Evolutionary conservation across 805 yeast species (phyloP).

Genomic region (Starmera quercuum): DNA sequence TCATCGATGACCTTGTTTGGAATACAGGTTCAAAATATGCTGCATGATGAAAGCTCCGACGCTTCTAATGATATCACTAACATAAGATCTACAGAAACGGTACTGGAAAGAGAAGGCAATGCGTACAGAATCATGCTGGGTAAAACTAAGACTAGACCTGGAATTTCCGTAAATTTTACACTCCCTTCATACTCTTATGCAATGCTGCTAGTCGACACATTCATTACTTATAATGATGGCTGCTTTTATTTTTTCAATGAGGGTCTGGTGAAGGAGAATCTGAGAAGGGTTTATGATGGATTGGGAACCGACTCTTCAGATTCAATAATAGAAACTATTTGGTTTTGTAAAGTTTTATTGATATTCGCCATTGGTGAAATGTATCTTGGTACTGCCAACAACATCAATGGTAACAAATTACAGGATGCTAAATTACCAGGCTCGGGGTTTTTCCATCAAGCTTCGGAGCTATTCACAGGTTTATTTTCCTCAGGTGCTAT

Average conservation of each 20-base stretch:
- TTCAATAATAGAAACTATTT: constrained; percentile 64
- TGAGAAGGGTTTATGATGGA: constrained; percentile 53
- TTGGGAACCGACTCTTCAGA: constrained; percentile 29
- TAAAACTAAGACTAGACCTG: constrained; percentile 60
- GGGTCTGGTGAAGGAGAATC: constrained; percentile 62
- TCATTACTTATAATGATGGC: constrained; percentile 74
- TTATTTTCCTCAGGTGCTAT: constrained; percentile 74
- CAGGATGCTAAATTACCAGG: constrained; percentile 57
- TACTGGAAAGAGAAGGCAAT: constrained; percentile 67
- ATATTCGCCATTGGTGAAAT: constrained; percentile 78
- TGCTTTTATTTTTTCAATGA: constrained; percentile 82
- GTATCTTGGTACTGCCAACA: constrained; percentile 72
- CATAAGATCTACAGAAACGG: constrained; percentile 35
- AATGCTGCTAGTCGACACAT: constrained; percentile 64
- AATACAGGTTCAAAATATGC: constrained; percentile 63
- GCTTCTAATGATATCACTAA: constrained; percentile 5
- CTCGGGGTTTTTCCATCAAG: constrained; percentile 69
- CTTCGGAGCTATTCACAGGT: constrained; percentile 72
- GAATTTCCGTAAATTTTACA: constrained; percentile 61
- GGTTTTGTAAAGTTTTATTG: constrained; percentile 70
- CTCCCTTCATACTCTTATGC: constrained; percentile 75
- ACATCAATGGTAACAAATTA: constrained; percentile 39
- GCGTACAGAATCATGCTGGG: constrained; percentile 67
- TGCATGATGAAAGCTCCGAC: constrained; percentile 20
- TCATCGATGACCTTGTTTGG: constrained; percentile 81